Base-by-base conservation (phyloP, 805 yeast species). In the Diddensiella caesifluorescens region DNA sequence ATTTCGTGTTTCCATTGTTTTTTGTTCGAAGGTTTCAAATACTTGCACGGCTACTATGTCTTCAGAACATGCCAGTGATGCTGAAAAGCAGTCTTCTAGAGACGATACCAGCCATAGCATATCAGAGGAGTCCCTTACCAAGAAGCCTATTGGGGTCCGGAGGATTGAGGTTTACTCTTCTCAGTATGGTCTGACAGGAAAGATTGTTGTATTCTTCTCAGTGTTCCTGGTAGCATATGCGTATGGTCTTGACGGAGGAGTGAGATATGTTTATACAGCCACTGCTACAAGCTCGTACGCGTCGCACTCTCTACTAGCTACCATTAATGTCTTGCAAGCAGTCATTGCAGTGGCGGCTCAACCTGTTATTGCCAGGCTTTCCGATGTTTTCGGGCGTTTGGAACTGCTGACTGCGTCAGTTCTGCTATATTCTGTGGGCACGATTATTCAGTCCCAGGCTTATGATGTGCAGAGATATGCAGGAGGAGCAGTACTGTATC, bases 281-380 rank as follows among this genome's bases (percentile, higher is more conserved):
- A 69, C 68, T 47, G 87, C 85, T 12, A 71, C 83, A 5, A 59
- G 67, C 36, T 69, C 79, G 10, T 80, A 74, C 60, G 44, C 68
- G 21, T 51, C 58, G 10, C 83, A 80, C 54, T 73, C 85, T 5
- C 63, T 77, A 42, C 58, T 72, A 33, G 69, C 86, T 4, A 75
- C 86, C 2, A 71, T 81, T 44, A 69, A 73, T 46, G 80, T 77
- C 22, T 69, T 80, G 46, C 68, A 70, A 42, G 64, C 74, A 22
- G 83, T 80, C 29, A 70, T 77, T 38, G 82, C 76, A 35, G 83
- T 84, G 20, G 85, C 81, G 13, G 70, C 82, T 3, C 83, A 77
- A 54, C 78, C 82, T 3, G 68, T 75, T 3, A 77, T 69, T 47
- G 86, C 87, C 7, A 65, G 83, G 49, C 61, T 80, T 27, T 71